Percentiles rank a stretch among this genome's conserved stretches.
These are phyloP conservation scores for Lasiodiplodia theobromae DNA, from an alignment of 2,329 filamentous ascomycete genomes.

Conservation along the genomic window DNA sequence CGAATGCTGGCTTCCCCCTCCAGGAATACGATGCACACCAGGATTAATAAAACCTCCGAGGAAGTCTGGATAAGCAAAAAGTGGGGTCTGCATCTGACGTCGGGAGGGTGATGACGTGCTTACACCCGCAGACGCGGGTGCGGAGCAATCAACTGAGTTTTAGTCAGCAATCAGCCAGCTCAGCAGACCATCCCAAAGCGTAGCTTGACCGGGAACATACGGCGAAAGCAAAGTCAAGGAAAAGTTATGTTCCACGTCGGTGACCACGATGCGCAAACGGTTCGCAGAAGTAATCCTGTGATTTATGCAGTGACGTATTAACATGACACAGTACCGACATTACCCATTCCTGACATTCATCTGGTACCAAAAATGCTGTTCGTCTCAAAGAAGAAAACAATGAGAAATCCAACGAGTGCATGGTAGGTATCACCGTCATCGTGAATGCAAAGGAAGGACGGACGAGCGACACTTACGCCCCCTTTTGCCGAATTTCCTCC, in stretches of 20 bases:
- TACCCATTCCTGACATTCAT: neutral
- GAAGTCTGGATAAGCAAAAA: neutral
- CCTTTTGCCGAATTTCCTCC: conserved; percentile 7
- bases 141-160: neutral
- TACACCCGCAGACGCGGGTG: neutral
- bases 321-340: neutral
- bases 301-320: conserved; percentile 10
- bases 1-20: neutral
- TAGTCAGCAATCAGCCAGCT: neutral
- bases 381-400: neutral
- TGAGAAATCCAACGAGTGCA: neutral
- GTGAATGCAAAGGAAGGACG: neutral
- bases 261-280: conserved; percentile 17
- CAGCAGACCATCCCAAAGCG: neutral
- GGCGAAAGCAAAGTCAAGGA: conserved; percentile 19
- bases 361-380: neutral
- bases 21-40: neutral
- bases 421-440: conserved; percentile 4
- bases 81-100: neutral
- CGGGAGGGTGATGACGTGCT: neutral
- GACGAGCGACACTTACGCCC: conserved; percentile 21
- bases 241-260: conserved; percentile 19
- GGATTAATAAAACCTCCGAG: neutral
- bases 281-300: conserved; percentile 15
- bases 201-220: conserved; percentile 1